Conservation (phyloP, 768 basidiomycete species). For the Sporobolomyces phaffii region DNA sequence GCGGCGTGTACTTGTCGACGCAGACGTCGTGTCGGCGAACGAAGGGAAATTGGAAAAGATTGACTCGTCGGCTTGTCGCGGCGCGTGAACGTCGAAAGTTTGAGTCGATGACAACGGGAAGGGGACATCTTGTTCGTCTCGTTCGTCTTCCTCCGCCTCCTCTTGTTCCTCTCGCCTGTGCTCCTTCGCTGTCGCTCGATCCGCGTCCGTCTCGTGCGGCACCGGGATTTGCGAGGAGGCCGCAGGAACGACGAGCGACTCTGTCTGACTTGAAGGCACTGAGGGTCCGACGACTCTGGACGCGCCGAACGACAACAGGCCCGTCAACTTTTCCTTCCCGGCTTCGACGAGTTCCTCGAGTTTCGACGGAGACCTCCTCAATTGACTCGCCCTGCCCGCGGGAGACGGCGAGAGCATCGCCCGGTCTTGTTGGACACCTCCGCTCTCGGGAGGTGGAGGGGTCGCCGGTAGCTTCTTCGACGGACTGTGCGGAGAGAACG, state of each 20-base stretch:
- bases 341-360: neutral
- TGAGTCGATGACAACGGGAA: neutral
- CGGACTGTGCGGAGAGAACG: too few relatives aligned
- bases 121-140: conserved; percentile 12
- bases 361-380: neutral
- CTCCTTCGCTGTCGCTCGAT: too few relatives aligned
- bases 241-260: too few relatives aligned
- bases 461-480: conserved; percentile 4
- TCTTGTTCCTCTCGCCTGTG: too few relatives aligned
- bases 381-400: neutral
- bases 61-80: neutral
- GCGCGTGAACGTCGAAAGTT: conserved; percentile 5
- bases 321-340: conserved; percentile 7
- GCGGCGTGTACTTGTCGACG: neutral
- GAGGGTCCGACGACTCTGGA: neutral
- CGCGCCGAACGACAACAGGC: conserved; percentile 3
- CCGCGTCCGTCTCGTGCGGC: too few relatives aligned
- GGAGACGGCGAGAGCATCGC: conserved; percentile 17
- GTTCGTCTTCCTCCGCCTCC: neutral
- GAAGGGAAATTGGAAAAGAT: conserved; percentile 8
- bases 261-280: too few relatives aligned
- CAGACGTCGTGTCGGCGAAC: neutral
- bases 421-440: neutral
- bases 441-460: neutral
- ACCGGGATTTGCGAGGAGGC: too few relatives aligned